Evolutionary conservation across 2,329 filamentous ascomycete genomes (phyloP), one percentile per base, ranked within the genome.

Genomic region (Cladosporium oxysporum): DNA sequence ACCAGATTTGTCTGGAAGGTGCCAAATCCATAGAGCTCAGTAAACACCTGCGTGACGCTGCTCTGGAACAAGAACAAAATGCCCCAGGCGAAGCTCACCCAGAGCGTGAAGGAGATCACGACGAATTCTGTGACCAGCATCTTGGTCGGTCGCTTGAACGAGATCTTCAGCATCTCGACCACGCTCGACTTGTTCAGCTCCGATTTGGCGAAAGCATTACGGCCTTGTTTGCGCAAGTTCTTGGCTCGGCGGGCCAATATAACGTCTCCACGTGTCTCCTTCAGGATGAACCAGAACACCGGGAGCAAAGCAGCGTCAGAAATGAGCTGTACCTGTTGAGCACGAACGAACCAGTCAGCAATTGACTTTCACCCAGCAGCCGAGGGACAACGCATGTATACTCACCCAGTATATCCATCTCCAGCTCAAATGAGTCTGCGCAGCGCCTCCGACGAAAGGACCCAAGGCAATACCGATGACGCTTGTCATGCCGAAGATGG

Each of bases 51-150:
- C 0, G 82, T 83, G 67, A 81, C 83, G 11, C 82, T 79, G 68
- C 78, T 78, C 69, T 85, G 82, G 65, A 81, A 78, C 7, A 84
- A 76, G 70, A 82, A 84, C 52, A 74, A 60, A 16, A 74, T 70
- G 7, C 71, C 75, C 66, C 62, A 65, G 21, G 50, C 73, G 74
- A 47, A 73, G 66, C 55, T 81, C 69, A 2, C 70, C 70, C 80
- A 80, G 7, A 83, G 67, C 0, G 82, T 84, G 55, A 84, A 75
- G 16, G 81, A 72, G 44, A 82, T 68, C 5, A 84, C 73, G 57
- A 84, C 83, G 0, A 83, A 82, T 67, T 84, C 83, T 31, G 78
- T 71, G 41, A 79, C 66, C 16, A 84, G 72, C 82, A 85, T 84
- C 66, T 78, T 33, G 3, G 72, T 47, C 2, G 74, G 74, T 66